These are phyloP conservation scores for Arabis alpina DNA, from an alignment of 345 rosid genomes.

Conservation along the genomic window DNA sequence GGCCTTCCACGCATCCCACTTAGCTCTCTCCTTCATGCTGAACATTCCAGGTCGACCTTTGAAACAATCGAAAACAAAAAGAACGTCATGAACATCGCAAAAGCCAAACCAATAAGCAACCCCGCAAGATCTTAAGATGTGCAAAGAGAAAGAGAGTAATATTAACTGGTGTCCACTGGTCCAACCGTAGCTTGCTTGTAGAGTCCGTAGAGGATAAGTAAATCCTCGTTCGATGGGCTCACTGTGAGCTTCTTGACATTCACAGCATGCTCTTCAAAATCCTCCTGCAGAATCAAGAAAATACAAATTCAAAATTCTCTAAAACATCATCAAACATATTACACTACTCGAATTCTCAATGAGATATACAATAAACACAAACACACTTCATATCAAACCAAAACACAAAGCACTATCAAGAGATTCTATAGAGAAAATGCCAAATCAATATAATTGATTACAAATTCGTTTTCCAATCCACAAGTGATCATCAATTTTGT, in stretches of 20 bases:
- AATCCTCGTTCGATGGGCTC: slow-evolving; percentile 63
- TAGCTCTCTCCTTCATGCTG: slow-evolving; percentile 75
- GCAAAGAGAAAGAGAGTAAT: neutral
- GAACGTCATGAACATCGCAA: neutral
- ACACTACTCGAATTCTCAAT: neutral
- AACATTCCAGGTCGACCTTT: slow-evolving; percentile 93
- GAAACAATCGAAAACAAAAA: neutral
- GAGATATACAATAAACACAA: neutral
- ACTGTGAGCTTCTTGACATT: slow-evolving; percentile 66
- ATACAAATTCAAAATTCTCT: neutral
- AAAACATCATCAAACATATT: slow-evolving; percentile 12
- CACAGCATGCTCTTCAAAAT: slow-evolving; percentile 69
- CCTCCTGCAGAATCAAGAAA: slow-evolving; percentile 58
- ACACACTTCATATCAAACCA: slow-evolving; percentile 1
- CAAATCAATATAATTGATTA: neutral
- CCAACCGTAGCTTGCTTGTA: slow-evolving; percentile 86
- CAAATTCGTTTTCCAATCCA: too few species aligned
- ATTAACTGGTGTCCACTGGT: slow-evolving; percentile 73
- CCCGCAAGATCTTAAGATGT: neutral
- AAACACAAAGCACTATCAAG: slow-evolving; percentile 12
- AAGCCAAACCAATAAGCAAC: slow-evolving; percentile 11
- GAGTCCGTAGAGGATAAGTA: slow-evolving; percentile 81
- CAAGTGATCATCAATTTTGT: too few species aligned
- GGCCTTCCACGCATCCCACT: slow-evolving; percentile 99
- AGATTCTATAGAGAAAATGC: neutral